Base-by-base conservation (phyloP, 306 rosid species). In the Cotoneaster glaucophyllus region DNA sequence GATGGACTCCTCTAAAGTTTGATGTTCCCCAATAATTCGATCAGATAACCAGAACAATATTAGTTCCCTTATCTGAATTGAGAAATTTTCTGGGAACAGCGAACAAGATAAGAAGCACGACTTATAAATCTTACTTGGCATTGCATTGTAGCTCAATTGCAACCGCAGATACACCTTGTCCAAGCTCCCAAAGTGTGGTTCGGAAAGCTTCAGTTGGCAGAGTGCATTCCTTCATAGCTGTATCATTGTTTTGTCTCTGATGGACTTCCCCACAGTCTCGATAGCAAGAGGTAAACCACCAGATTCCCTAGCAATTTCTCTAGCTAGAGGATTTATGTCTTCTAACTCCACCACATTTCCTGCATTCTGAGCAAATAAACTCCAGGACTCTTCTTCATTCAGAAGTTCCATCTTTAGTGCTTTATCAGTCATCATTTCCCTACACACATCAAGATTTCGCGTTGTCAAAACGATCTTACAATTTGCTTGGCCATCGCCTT, bases 321-420 rank as follows among this genome's bases (percentile, higher is more conserved):
- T 58, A 18, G 82, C 78, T 4, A 79, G 12, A 64, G 62, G 69
- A 64, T 54, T 53, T 18, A 79, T 41, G 25, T 10, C 18, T 73
- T 71, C 82, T 2, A 21, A 54, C 65, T 56, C 25, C 32, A 71
- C 77, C 19, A 79, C 69, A 21, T 21, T 24, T n/a, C 78, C 82
- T 41, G 74, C 82, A n/a, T 39, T 64, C 18, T 24, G 29, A 15
- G 68, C 57, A 72, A 79, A 79, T 11, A 79, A 54, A 37, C 56
- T 45, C 82, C 82, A 79, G 24, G 74, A 73, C 57, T 79, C 82
- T 79, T 72, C 78, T n/a, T 79, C 69, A 11, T 29, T 24, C 28
- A 79, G 54, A 72, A 41, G 67, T 13, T 64, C 82, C 43, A 79
- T 50, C 34, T 65, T 79, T 14, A 79, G 0, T 48, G 54, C 73